A percentile compares a stretch with the other conserved stretches of the same genome.
phyloP scores from a whole-genome alignment of 768 basidiomycete species.

The Russula compacta region DNA sequence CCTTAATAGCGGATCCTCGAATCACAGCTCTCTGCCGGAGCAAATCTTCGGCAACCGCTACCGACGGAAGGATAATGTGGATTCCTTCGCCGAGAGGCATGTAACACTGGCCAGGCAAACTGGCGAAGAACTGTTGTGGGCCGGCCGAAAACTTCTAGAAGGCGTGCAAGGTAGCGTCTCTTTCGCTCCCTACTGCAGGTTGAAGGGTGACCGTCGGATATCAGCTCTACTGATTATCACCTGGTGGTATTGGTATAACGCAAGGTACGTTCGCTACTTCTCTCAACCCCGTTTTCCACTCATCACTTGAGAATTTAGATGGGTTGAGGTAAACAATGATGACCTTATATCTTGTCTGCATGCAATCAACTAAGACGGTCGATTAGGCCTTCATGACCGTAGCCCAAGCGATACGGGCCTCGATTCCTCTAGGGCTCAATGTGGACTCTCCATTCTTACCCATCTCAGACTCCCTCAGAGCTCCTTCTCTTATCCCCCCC shows the following conservation, averaged over 20 bases:
- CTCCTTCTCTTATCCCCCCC: slow-evolving; percentile 52
- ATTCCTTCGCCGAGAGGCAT: slow-evolving; percentile 21
- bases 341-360: neutral
- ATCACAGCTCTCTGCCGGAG: slow-evolving; percentile 11
- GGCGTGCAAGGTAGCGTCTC: slow-evolving; percentile 13
- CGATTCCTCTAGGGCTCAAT: slow-evolving; percentile 62
- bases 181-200: neutral
- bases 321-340: slow-evolving; percentile 52
- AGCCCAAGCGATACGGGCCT: slow-evolving; percentile 46
- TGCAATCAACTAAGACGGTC: neutral
- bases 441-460: slow-evolving; percentile 58
- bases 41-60: slow-evolving; percentile 21
- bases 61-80: slow-evolving; percentile 12
- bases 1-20: neutral
- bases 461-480: slow-evolving; percentile 47
- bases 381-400: slow-evolving; percentile 51
- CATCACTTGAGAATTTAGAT: slow-evolving; percentile 33
- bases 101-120: slow-evolving; percentile 14
- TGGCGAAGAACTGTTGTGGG: slow-evolving; percentile 13
- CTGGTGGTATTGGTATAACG: slow-evolving; percentile 71
- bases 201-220: neutral
- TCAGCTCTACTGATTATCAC: slow-evolving; percentile 53
- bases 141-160: slow-evolving; percentile 14
- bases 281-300: neutral
- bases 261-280: slow-evolving; percentile 37